Base-by-base conservation (phyloP, 2,329 filamentous ascomycete species). In the Ophiostoma pallidulum region DNA sequence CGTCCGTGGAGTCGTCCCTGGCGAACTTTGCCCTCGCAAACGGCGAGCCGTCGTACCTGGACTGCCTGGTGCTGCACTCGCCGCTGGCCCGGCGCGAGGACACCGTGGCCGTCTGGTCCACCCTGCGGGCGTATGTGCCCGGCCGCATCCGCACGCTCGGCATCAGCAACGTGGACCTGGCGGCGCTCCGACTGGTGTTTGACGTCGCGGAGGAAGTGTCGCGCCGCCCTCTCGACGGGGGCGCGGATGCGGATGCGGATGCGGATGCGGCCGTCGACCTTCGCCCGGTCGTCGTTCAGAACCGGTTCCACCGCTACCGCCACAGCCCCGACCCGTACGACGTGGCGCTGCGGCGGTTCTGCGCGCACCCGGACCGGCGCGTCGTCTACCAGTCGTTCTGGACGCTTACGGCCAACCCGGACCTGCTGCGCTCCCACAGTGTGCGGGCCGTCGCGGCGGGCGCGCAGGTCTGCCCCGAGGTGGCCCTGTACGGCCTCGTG, bases 51-150 rank as follows among this genome's bases (percentile, higher is more conserved):
- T 54, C 65, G 3, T 77, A 77, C 74, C 62, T 94, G 71, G 56
- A 94, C 79, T 54, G 87, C 75, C 53, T 92, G 68, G 53, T 96
- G 78, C 67, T 92, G 70, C 69, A 92, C 77, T 58, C 84, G 70
- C 58, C 74, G 22, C 63, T 73, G 42, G 56, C 63, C 19, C 64
- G 60, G 8, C 54, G 67, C 2, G 57, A 66, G 6, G 67, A 72
- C 36, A 78, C 84, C 0, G 57, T 82, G 24, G 68, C 75, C 48
- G 85, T 79, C 9, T 91, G 85, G 84, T 64, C 66, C 19, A 65
- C 77, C 0, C 69, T 91, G 13, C 77, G 84, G 58, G 66, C 71
- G 4, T 87, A 82, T 57, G 79, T 87, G 1, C 83, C 84, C 0
- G 60, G 72, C 55, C 63, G 58, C 37, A 78, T 90, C 53, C 78